Base-by-base conservation (phyloP, 768 basidiomycete species). In the Collybia nuda region DNA sequence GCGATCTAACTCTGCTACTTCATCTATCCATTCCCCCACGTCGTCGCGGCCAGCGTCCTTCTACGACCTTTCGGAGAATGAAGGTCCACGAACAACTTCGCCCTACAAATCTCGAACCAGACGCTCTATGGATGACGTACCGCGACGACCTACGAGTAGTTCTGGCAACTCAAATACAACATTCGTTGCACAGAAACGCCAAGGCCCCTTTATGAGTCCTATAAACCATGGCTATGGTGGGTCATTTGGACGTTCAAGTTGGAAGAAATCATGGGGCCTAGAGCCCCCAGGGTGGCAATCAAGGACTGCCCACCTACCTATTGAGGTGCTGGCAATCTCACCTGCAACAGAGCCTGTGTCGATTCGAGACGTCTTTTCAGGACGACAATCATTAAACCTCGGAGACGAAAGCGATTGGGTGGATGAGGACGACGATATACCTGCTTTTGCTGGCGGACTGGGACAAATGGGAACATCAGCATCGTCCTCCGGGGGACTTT, bases 331-430 rank as follows among this genome's bases (percentile, higher is more conserved):
- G 11, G 79, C 81, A n/a, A 79, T 91, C 40, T 86, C 80, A 1
- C 78, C 85, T 21, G 69, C 71, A 1, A 65, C 68, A 14, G 79
- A 80, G 47, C 65, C 71, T 14, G 62, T 73, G 52, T 75, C 72
- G 15, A 78, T 93, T 22, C 77, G 90, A 35, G 90, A 93, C 56
- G 90, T 93, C 22, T 91, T 93, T 53, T 82, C 86, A n/a, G 83
- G 86, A 15, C 65, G 86, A 53, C 77, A 75, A 53, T 79, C 85
- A 36, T 55, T 80, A 38, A 80, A 59, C 57, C 64, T 77, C 44
- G 86, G 87, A 6, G 91, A 91, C 59, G 90, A 93, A 58, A 86
- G 85, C 40, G 90, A 92, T 55, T 93, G 90, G 90, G 86, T 90
- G 12, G 91, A 93, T 58, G 88, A 91, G 58, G 90, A 93, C 37